Percentiles rank a stretch among this genome's conserved stretches.
Evolutionary conservation across 2,329 filamentous ascomycete species (phyloP).

Genomic region (Dothidotthia symphoricarpi): DNA sequence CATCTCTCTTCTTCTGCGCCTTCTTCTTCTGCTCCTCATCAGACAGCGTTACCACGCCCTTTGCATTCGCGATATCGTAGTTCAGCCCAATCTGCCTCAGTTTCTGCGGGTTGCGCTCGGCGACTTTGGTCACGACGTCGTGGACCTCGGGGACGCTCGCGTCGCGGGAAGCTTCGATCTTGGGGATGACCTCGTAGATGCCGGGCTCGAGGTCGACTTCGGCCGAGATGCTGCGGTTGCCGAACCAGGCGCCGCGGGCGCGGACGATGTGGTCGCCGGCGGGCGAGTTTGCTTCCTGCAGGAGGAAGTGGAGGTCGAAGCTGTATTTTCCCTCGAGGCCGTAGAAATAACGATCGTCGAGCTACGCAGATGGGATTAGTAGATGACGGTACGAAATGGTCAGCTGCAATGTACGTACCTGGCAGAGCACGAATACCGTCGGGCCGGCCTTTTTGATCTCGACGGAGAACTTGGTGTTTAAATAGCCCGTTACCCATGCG

Average conservation of each 20-base stretch:
- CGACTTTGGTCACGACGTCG: constrained; percentile 55
- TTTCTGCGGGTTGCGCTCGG: constrained; percentile 49
- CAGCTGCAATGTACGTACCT: constrained; percentile 49
- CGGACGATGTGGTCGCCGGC: constrained; percentile 56
- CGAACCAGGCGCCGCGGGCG: constrained; percentile 52
- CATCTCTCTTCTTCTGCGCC: constrained; percentile 38
- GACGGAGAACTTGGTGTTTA: constrained; percentile 59
- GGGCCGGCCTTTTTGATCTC: constrained; percentile 53
- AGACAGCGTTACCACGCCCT: constrained; percentile 54
- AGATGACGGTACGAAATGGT: constrained; percentile 39
- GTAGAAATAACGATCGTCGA: constrained; percentile 59
- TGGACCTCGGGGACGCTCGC: constrained; percentile 55
- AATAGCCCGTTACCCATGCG: constrained; percentile 60
- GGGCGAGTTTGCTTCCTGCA: constrained; percentile 51
- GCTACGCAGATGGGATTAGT: constrained; percentile 46
- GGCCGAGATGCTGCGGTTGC: constrained; percentile 71
- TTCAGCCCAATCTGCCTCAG: constrained; percentile 63
- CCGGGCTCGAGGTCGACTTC: constrained; percentile 73
- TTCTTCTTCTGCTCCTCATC: constrained; percentile 48
- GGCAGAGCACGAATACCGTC: constrained; percentile 59
- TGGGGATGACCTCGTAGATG: constrained; percentile 71
- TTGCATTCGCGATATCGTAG: constrained; percentile 68
- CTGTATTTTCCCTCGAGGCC: constrained; percentile 57
- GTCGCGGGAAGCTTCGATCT: constrained; percentile 63
- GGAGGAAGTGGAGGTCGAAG: constrained; percentile 58